Conservation (phyloP, 2,329 filamentous ascomycete species). For the Fusarium heterosporum region DNA sequence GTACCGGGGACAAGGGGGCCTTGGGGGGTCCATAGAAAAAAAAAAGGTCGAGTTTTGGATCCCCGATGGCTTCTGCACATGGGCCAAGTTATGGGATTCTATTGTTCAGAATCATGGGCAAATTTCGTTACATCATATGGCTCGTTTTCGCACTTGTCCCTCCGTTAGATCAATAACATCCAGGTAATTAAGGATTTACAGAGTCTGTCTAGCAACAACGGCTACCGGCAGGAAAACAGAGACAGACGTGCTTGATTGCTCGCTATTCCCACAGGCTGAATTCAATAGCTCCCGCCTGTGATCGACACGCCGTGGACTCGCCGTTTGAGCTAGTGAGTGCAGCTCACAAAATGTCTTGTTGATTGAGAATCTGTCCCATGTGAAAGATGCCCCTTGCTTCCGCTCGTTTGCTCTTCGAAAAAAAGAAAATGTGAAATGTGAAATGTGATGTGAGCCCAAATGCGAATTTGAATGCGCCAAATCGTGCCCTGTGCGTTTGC, state of each 20-base stretch:
- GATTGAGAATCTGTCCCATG: not conserved
- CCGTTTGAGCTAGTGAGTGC: slow-evolving; percentile 14
- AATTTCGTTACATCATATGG: not conserved
- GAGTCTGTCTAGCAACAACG: not conserved
- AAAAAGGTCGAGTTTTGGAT: not conserved
- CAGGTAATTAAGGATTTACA: slow-evolving; percentile 14
- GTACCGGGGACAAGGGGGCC: not conserved
- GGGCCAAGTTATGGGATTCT: slow-evolving; percentile 39
- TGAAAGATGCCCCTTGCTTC: not conserved
- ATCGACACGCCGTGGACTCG: slow-evolving; percentile 27
- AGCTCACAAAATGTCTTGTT: not conserved
- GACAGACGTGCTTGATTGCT: too few species aligned
- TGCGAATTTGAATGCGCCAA: not conserved
- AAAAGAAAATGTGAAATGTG: not conserved
- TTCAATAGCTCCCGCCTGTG: slow-evolving; percentile 10
- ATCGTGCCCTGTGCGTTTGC: slow-evolving; percentile 21
- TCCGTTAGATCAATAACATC: not conserved
- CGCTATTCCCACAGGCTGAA: slow-evolving; percentile 13
- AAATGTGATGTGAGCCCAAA: not conserved
- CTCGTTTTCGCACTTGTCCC: not conserved
- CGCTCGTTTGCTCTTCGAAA: not conserved
- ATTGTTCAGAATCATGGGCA: slow-evolving; percentile 34
- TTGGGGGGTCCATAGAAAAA: slow-evolving; percentile 26
- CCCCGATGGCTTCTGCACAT: not conserved
- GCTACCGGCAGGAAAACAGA: slow-evolving; percentile 10